phyloP scores from a whole-genome alignment of 2,329 filamentous ascomycete genomes.

The Chaetothyriales sp. region DNA sequence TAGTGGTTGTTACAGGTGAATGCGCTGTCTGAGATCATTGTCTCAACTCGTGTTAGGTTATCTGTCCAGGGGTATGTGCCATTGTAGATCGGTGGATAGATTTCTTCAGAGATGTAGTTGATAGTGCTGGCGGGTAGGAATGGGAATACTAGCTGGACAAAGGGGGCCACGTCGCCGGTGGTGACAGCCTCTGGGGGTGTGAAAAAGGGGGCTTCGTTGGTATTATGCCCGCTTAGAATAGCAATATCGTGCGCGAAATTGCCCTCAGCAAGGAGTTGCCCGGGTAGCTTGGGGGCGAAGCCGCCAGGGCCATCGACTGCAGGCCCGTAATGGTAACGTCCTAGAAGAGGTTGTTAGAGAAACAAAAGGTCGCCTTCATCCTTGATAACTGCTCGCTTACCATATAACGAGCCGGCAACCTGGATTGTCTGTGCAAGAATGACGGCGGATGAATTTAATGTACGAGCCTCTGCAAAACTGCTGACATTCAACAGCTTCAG shows the following conservation, averaged over 20 bases:
- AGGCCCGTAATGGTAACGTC: slow-evolving; percentile 26
- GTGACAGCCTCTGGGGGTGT: slow-evolving; percentile 22
- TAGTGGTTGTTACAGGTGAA: slow-evolving; percentile 41
- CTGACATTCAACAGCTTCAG: slow-evolving; percentile 29
- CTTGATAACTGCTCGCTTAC: slow-evolving; percentile 21
- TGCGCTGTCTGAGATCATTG: slow-evolving; percentile 29
- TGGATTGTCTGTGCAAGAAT: slow-evolving; percentile 32
- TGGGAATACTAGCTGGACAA: slow-evolving; percentile 17
- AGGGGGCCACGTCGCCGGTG: slow-evolving; percentile 13
- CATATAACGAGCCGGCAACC: slow-evolving; percentile 24
- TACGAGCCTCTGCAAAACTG: slow-evolving; percentile 30
- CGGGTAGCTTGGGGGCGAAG: slow-evolving; percentile 35
- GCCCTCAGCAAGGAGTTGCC: slow-evolving; percentile 27
- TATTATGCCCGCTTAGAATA: slow-evolving; percentile 33
- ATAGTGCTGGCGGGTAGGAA: slow-evolving; percentile 18
- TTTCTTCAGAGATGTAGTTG: slow-evolving; percentile 30
- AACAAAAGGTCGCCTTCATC: not conserved
- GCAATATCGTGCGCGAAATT: slow-evolving; percentile 30
- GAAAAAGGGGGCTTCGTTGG: slow-evolving; percentile 29
- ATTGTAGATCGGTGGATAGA: slow-evolving; percentile 39
- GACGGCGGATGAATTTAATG: slow-evolving; percentile 25
- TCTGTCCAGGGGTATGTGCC: slow-evolving; percentile 34
- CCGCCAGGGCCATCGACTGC: slow-evolving; percentile 29
- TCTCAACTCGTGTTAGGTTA: slow-evolving; percentile 28
- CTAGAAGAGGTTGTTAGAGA: not conserved